Evolutionary conservation across 2,329 filamentous ascomycete species (phyloP).

Genomic region (Cryphonectria radicalis): DNA sequence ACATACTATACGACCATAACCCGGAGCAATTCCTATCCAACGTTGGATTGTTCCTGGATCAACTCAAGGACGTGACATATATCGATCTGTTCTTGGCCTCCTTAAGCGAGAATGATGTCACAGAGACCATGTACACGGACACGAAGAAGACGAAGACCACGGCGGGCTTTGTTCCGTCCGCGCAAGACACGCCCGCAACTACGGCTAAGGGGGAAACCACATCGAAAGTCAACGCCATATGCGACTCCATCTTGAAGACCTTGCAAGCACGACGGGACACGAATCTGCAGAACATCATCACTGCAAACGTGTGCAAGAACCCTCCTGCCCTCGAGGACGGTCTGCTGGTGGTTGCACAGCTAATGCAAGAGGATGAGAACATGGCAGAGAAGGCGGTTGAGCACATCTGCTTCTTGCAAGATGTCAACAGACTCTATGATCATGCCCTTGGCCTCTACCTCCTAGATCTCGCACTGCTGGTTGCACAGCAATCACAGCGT

Average conservation of each 20-base stretch:
- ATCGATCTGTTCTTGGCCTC: constrained; percentile 92
- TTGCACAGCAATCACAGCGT: constrained; percentile 94
- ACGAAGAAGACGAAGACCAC: constrained; percentile 59
- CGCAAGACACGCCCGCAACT: constrained; percentile 5
- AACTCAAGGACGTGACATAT: constrained; percentile 79
- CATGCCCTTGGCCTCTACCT: constrained; percentile 90
- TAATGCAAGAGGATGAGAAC: constrained; percentile 70
- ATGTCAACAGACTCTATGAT: constrained; percentile 90
- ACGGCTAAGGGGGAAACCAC: constrained; percentile 27
- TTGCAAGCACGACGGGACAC: constrained; percentile 65
- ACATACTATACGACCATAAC: constrained; percentile 93
- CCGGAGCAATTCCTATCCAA: constrained; percentile 82
- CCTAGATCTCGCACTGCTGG: constrained; percentile 83
- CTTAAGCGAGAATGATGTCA: constrained; percentile 87
- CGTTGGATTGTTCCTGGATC: constrained; percentile 77
- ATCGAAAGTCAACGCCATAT: constrained; percentile 84
- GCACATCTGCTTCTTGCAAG: constrained; percentile 96
- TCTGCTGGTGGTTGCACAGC: constrained; percentile 74
- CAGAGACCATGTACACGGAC: constrained; percentile 90
- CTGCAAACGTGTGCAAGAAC: constrained; percentile 89
- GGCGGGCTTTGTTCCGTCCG: constrained; percentile 2
- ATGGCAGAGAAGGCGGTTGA: constrained; percentile 88
- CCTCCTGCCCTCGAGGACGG: constrained; percentile 90
- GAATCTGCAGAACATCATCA: constrained; percentile 89
- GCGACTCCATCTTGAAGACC: constrained; percentile 77